Conservation (phyloP, 352 stramenopile species). For the Ochromonadaceae sp. region DNA sequence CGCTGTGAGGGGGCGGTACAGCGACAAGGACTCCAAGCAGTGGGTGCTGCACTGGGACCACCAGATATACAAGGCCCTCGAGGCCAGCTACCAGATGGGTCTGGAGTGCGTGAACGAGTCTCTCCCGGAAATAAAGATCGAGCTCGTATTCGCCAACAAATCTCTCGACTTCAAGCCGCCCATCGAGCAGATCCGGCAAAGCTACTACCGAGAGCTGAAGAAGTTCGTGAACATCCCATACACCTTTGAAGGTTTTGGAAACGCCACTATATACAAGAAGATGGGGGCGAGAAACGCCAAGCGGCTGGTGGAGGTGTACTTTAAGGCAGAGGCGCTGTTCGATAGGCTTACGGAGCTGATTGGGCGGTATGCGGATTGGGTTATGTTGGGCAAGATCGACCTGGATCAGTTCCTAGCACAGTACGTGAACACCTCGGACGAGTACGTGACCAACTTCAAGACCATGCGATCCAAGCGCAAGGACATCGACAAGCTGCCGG, state of each 20-base stretch:
- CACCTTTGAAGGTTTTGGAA: conserved; percentile 65
- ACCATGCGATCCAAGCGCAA: conserved; percentile 64
- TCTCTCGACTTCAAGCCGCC: conserved; percentile 64
- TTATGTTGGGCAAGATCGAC: conserved; percentile 37
- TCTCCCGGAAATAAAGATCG: conserved; percentile 64
- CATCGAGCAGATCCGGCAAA: conserved; percentile 71
- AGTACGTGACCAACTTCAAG: conserved; percentile 78
- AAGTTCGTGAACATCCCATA: conserved; percentile 76
- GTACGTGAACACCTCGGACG: conserved; percentile 40
- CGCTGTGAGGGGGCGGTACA: conserved; percentile 54
- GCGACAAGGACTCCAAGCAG: conserved; percentile 51
- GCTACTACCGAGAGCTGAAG: conserved; percentile 84
- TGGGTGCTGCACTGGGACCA: conserved; percentile 84
- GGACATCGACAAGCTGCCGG: conserved; percentile 73
- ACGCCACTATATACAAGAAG: conserved; percentile 48
- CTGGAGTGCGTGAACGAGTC: conserved; percentile 83
- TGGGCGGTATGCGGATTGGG: conserved; percentile 60
- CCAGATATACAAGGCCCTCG: conserved; percentile 83
- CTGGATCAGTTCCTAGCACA: conserved; percentile 58
- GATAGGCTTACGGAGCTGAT: conserved; percentile 36
- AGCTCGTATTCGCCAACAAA: conserved; percentile 31
- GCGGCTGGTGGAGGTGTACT: conserved; percentile 66
- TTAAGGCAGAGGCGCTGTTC: conserved; percentile 74
- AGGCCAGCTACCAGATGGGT: conserved; percentile 75
- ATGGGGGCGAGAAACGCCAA: conserved; percentile 70